Evolutionary conservation across 768 basidiomycete genomes (phyloP), one percentile per base, ranked within the genome.

Genomic region (Russula olivacea): DNA sequence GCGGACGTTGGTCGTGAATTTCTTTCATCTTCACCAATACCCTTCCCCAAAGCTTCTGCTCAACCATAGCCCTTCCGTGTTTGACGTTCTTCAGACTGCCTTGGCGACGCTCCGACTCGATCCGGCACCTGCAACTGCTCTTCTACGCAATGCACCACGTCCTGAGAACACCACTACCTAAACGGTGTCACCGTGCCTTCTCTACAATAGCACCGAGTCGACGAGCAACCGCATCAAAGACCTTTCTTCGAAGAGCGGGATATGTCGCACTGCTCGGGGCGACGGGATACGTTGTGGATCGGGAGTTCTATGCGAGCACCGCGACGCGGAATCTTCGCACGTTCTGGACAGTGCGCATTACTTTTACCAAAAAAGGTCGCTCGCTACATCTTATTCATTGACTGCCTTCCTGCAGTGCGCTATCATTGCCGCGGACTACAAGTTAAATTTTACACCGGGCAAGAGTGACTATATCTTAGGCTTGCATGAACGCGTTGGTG

Each of bases 401-500:
- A 36, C 8, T 5, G 32, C 34, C 51, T 8, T 55, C 23, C 45
- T 3, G 21, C 21, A 89, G 87, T 90, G 88, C 66, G 78, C 82
- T 12, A 70, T 84, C 63, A 87, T 91, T 52, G 87, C 88, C 7
- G 65, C 84, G 61, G 88, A 91, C 76, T 96, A 94, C 77, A 97
- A 98, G 71, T 72, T 88, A 55, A 94, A 95, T 74, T 97, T 96
- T 68, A 85, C 79, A 10, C 85, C 86, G 0, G 81, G 81, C 52
- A 87, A 86, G 63, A 83, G 82, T 0, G 83, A 89, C 30, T 74
- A 78, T 55, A 94, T 96, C 70, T 88, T 90, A 7, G 79, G 83
- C 30, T 76, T 98, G 2, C 95, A 98, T 66, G 83, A 90, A 66
- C 83, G 95, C 49, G 91, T 94, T 11, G 93, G 92, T 0, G 78